These are phyloP conservation scores for Malassezia psittaci DNA, from an alignment of 1,284 basidiomycete species.

Conservation along the genomic window DNA sequence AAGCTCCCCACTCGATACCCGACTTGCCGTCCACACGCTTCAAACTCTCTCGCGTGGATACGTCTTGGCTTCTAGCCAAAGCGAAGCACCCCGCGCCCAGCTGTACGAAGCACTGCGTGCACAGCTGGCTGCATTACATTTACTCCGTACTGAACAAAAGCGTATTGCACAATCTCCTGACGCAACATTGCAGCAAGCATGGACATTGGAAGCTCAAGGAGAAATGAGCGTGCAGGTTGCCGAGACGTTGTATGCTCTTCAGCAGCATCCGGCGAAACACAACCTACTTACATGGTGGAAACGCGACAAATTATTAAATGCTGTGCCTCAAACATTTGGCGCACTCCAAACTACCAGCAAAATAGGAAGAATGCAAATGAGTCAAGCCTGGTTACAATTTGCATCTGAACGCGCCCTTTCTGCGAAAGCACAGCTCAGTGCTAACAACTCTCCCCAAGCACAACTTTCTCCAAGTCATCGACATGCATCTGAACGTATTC, in stretches of 20 bases:
- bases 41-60: slow-evolving; percentile 28
- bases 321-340: neutral
- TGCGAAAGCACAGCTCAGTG: neutral
- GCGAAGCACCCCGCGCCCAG: neutral
- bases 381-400: slow-evolving; percentile 8
- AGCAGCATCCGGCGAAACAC: neutral
- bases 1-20: slow-evolving; percentile 21
- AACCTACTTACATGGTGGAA: neutral
- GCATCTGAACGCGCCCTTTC: neutral
- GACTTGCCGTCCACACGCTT: slow-evolving; percentile 25
- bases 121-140: slow-evolving; percentile 27
- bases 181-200: slow-evolving; percentile 22
- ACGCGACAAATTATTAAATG: neutral
- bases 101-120: slow-evolving; percentile 25
- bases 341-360: neutral
- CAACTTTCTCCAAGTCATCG: neutral
- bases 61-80: slow-evolving; percentile 13
- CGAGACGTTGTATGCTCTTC: slow-evolving; percentile 34
- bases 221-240: slow-evolving; percentile 31
- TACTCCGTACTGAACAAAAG: slow-evolving; percentile 21
- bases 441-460: neutral
- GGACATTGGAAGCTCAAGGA: slow-evolving; percentile 27
- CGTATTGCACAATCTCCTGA: neutral
- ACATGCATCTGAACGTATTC: neutral
- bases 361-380: neutral